phyloP scores from a whole-genome alignment of 495 filamentous ascomycete genomes.

The Talaromyces proteolyticus region DNA sequence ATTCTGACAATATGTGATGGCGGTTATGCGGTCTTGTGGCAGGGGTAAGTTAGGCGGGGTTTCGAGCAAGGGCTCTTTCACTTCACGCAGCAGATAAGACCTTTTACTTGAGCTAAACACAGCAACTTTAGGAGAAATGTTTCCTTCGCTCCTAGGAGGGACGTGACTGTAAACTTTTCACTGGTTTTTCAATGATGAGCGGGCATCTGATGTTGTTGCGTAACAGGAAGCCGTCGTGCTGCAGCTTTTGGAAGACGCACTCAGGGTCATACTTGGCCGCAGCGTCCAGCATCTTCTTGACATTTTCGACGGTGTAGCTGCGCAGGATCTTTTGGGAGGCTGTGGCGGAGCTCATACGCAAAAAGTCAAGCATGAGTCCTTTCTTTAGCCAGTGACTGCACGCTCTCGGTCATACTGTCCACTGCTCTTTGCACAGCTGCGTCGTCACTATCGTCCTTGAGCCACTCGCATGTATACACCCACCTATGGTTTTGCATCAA shows the following conservation, averaged over 20 bases:
- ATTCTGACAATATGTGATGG: no score
- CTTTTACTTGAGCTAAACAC: no score
- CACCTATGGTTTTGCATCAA: conserved; percentile 4
- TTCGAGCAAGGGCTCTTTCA: no score
- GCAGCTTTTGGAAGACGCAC: conserved; percentile 34
- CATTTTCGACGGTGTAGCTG: conserved; percentile 34
- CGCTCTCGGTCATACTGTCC: neutral
- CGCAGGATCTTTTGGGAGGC: conserved; percentile 28
- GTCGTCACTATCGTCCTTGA: conserved; percentile 3
- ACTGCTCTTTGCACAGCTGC: conserved; percentile 3
- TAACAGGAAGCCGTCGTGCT: conserved; percentile 5
- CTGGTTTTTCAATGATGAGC: no score
- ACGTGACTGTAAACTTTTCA: no score
- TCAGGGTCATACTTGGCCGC: conserved; percentile 38
- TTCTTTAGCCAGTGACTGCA: conserved; percentile 2
- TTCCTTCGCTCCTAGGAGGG: no score
- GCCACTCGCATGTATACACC: conserved; percentile 1
- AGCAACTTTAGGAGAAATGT: no score
- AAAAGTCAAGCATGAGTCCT: conserved; percentile 5
- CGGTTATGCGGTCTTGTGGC: no score
- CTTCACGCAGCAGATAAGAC: no score
- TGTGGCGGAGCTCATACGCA: conserved; percentile 13
- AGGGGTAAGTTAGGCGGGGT: no score
- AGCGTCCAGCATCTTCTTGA: conserved; percentile 18
- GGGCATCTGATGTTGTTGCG: neutral